These are phyloP conservation scores for Carex scoparia DNA, from an alignment of 176 grass and related monocot species.

Conservation along the genomic window DNA sequence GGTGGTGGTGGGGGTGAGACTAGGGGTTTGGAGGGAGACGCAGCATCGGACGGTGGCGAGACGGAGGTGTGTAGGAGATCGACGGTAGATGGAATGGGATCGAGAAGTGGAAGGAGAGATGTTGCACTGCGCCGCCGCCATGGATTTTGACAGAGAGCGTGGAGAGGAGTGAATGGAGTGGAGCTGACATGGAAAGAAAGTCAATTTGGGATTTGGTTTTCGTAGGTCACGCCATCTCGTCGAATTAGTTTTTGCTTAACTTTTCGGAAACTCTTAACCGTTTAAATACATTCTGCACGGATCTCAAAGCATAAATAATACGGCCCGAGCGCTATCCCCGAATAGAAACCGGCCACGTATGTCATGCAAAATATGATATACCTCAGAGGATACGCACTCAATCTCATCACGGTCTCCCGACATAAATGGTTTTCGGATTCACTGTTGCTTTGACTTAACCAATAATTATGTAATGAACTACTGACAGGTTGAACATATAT, in stretches of 20 bases:
- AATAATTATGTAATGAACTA: neutral
- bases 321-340: too few relatives aligned
- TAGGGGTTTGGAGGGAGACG: slow-evolving; percentile 24
- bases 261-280: too few relatives aligned
- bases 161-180: neutral
- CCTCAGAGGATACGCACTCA: too few relatives aligned
- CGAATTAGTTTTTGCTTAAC: too few relatives aligned
- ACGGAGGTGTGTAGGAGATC: neutral
- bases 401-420: neutral
- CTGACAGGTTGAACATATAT: neutral
- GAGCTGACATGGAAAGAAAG: neutral
- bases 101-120: slow-evolving; percentile 21
- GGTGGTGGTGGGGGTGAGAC: slow-evolving; percentile 34
- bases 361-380: too few relatives aligned
- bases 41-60: neutral
- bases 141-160: neutral
- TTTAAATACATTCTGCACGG: too few relatives aligned
- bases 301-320: too few relatives aligned
- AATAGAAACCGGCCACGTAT: too few relatives aligned
- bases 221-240: neutral
- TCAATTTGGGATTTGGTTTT: neutral
- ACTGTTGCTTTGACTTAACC: neutral
- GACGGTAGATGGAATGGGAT: neutral
- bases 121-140: slow-evolving; percentile 26
- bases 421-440: neutral